Evolutionary conservation across 495 filamentous ascomycete species (phyloP), one percentile per base, ranked within the genome.

Genomic region (Saxophila tyrrhenica): DNA sequence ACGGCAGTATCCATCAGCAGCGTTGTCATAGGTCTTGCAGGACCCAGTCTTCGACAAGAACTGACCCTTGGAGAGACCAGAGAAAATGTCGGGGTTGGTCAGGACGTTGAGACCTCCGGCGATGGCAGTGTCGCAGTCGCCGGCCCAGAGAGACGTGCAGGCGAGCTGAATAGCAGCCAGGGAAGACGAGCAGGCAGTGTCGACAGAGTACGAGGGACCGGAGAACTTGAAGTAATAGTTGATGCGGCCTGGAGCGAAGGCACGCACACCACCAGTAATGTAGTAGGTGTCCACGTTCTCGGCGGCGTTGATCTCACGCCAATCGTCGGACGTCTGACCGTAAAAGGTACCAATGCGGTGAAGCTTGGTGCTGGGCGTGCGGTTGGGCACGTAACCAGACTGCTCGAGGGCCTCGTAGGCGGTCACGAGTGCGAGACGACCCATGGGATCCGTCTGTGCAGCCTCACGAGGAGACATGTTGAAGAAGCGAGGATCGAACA

Each of bases 381-480:
- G 75, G 66, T 94, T 87, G 0, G 87, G 85, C 25, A 94, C 85
- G 62, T 89, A 89, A 0, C 90, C 90, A 25, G 87, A 83, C 83
- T 88, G 88, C 65, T 96, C 90, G 1, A 96, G 75, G 0, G 90
- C 90, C 62, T 95, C 89, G 57, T 94, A 95, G 0, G 87, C 87
- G 20, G 86, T 94, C 3, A 83, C 78, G 32, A 96, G 69, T 0
- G 86, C 86, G 61, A 95, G 74, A 39, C 90, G 78, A 66, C 94
- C 89, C 71, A 89, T 89, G 0, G 90, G 90, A 66, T 95, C 90
- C 0, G 87, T 89, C 59, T 94, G 86, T 43, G 78, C 74, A 5
- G 90, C 90, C 71, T 96, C 90, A 56, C 89, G 84, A 1, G 89
- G 89, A 16, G 90, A 95, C 82, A 96, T 94, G 69, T 89, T 94